Conservation (phyloP, 208 protist species). For the Crithidia bombi region DNA sequence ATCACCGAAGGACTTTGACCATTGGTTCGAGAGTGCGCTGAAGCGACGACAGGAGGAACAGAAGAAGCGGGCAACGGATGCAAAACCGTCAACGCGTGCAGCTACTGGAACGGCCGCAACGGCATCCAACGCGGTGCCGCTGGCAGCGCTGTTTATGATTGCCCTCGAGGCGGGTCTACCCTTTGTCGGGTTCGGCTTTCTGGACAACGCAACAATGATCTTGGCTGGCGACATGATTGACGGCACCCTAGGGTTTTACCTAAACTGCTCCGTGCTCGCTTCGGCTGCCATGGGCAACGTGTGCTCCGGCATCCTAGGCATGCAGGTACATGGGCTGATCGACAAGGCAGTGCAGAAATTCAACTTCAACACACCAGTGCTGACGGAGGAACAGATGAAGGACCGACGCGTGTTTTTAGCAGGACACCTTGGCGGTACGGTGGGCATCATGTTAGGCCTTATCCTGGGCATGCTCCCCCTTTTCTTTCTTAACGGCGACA, state of each 20-base stretch:
- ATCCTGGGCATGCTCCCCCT: slow-evolving; percentile 88
- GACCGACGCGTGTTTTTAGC: slow-evolving; percentile 83
- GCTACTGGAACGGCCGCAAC: slow-evolving; percentile 11
- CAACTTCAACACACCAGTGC: slow-evolving; percentile 68
- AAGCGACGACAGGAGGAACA: slow-evolving; percentile 63
- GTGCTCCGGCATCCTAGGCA: slow-evolving; percentile 86
- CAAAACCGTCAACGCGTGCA: slow-evolving; percentile 5
- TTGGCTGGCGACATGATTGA: slow-evolving; percentile 91
- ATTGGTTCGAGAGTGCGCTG: slow-evolving; percentile 88
- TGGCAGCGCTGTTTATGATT: slow-evolving; percentile 67
- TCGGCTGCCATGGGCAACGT: slow-evolving; percentile 93
- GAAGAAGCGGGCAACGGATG: slow-evolving; percentile 31
- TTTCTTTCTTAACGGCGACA: slow-evolving; percentile 72
- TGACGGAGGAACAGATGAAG: slow-evolving; percentile 89
- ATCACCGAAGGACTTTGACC: slow-evolving; percentile 91
- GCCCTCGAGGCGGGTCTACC: slow-evolving; percentile 83
- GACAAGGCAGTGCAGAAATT: slow-evolving; percentile 87
- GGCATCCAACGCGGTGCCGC: slow-evolving; percentile 43
- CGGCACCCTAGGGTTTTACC: slow-evolving; percentile 81
- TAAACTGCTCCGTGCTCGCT: slow-evolving; percentile 90
- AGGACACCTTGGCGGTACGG: slow-evolving; percentile 87
- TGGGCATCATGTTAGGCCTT: slow-evolving; percentile 89
- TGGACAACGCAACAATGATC: slow-evolving; percentile 93
- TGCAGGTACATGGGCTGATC: slow-evolving; percentile 92
- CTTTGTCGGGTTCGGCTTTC: slow-evolving; percentile 92